Evolutionary conservation across 805 yeast genomes (phyloP), one percentile per base, ranked within the genome.

Genomic region (Cyberlindnera maritima): DNA sequence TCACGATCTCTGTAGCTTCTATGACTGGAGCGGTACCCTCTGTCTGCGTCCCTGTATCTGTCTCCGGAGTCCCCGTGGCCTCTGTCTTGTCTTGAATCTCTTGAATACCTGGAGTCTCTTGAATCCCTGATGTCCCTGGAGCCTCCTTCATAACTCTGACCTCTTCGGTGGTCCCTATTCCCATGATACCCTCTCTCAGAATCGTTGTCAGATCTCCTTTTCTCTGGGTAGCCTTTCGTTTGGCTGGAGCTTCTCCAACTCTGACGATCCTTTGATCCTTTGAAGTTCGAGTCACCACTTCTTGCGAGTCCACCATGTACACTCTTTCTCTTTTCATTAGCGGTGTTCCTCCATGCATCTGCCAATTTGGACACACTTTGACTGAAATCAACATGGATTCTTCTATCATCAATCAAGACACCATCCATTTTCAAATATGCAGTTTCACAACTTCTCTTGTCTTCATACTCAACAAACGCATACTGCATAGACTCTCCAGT

Each of bases 331-430:
- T 49, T 51, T 1, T 39, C 39, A 41, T 48, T 55, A 1, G 51
- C 43, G 5, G 43, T 45, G 12, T 34, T 38, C 39, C 61, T 53
- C 68, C 68, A 63, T 1, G 42, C 45, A 15, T 52, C 50, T 13
- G 59, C 53, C 36, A 67, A 34, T 39, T 54, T 58, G 12, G 65
- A 49, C 11, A 74, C 72, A 60, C 81, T 74, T 58, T 83, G 90
- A 49, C 83, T 75, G 67, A 83, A 83, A 60, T 83, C 89, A 36
- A 83, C 85, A 49, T 79, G 79, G 19, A 84, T 75, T 45, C 85
- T 68, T 36, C 76, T 60, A 46, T 83, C 89, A 58, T 83, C 90
- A 33, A 83, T 80, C 38, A 82, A 57, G 3, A 79, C 83, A 14
- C 75, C 76, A 35, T 81, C 79, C 80, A 83, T 77, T 57, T 77